phyloP scores from a whole-genome alignment of 352 stramenopile genomes.

The Globisporangium carolinianum region DNA sequence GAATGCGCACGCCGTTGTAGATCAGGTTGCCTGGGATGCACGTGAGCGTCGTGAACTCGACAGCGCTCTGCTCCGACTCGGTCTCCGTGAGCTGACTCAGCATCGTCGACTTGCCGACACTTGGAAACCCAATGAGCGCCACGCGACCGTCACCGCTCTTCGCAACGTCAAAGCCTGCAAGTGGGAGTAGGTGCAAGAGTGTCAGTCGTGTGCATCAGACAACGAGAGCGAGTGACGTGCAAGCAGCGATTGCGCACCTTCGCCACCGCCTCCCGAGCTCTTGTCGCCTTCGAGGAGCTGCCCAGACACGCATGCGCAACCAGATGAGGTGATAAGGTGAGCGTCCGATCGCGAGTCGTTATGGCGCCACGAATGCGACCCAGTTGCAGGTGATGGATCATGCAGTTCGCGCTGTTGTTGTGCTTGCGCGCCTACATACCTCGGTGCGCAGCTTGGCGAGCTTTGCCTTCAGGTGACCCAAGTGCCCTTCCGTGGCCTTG shows the following conservation, averaged over 20 bases:
- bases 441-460: constrained; percentile 98
- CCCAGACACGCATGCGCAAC: not conserved
- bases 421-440: constrained; percentile 17
- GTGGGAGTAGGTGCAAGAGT: not conserved
- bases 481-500: constrained; percentile 90
- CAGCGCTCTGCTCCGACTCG: constrained; percentile 93
- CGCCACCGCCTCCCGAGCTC: constrained; percentile 56
- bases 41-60: constrained; percentile 98
- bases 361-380: not conserved
- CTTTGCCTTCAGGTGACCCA: constrained; percentile 97
- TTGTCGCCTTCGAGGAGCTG: constrained; percentile 83
- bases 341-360: not conserved
- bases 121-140: constrained; percentile 93
- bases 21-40: constrained; percentile 96
- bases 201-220: not conserved
- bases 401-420: not conserved
- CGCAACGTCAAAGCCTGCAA: constrained; percentile 90
- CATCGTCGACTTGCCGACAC: constrained; percentile 87
- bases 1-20: constrained; percentile 95
- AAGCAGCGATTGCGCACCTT: constrained; percentile 31
- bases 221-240: not conserved
- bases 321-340: not conserved
- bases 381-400: not conserved
- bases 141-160: constrained; percentile 96
- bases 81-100: constrained; percentile 94